These are phyloP conservation scores for Pseudogymnoascus sp. DNA, from an alignment of 2,329 filamentous ascomycete genomes.

Conservation along the genomic window DNA sequence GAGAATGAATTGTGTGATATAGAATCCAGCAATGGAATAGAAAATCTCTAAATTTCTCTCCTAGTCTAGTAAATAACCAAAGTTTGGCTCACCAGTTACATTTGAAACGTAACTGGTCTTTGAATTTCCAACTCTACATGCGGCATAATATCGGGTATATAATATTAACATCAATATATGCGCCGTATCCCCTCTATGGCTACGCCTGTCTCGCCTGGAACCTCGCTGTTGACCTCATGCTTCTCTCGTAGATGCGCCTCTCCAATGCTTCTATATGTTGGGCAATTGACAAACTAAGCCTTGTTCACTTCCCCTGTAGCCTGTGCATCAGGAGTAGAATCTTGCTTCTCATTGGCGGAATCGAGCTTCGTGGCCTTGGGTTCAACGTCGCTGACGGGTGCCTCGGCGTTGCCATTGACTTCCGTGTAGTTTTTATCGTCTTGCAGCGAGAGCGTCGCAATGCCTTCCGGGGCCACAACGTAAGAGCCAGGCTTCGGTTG, in stretches of 20 bases:
- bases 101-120: background rate
- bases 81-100: background rate
- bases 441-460: background rate
- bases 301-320: background rate
- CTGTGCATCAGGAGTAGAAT: background rate
- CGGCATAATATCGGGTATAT: background rate
- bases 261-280: background rate
- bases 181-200: background rate
- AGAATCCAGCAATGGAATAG: background rate
- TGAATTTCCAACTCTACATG: background rate
- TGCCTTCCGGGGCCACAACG: background rate
- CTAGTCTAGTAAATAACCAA: background rate
- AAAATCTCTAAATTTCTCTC: background rate
- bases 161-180: background rate
- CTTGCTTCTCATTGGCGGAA: background rate
- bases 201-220: background rate
- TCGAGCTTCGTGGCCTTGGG: background rate
- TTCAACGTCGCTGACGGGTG: background rate
- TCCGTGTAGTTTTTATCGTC: conserved; percentile 4
- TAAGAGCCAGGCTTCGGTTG: background rate
- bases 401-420: background rate
- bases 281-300: background rate
- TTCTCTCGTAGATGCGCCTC: background rate
- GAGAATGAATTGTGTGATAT: background rate
- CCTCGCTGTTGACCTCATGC: background rate